These are phyloP conservation scores for Helianthus annuus DNA, from an alignment of 129 eudicot species.

Conservation along the genomic window HanXRQr2.0-SUNRISE NC_035448.2:203645201-203645700, in stretches of 20 bases:
- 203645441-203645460: slow-evolving; percentile 8
- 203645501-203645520: slow-evolving; percentile 48
- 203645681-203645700: too few species aligned
- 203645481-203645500: slow-evolving; percentile 48
- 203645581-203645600: slow-evolving; percentile 59
- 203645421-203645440: not conserved
- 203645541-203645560: slow-evolving; percentile 49
- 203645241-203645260: slow-evolving; percentile 6
- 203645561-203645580: slow-evolving; percentile 56
- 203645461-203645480: slow-evolving; percentile 42
- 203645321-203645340: slow-evolving; percentile 54
- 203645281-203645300: slow-evolving; percentile 65
- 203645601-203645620: slow-evolving; percentile 21
- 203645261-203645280: slow-evolving; percentile 33
- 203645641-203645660: too few species aligned
- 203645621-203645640: not conserved
- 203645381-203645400: slow-evolving; percentile 48
- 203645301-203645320: slow-evolving; percentile 63
- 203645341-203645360: slow-evolving; percentile 70
- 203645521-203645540: slow-evolving; percentile 43
- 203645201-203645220: not conserved
- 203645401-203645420: slow-evolving; percentile 37
- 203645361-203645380: slow-evolving; percentile 67
- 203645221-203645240: not conserved
- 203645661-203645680: not conserved